Base-by-base conservation (phyloP, 1,284 basidiomycete genomes). In the Naganishia sp. region DNA sequence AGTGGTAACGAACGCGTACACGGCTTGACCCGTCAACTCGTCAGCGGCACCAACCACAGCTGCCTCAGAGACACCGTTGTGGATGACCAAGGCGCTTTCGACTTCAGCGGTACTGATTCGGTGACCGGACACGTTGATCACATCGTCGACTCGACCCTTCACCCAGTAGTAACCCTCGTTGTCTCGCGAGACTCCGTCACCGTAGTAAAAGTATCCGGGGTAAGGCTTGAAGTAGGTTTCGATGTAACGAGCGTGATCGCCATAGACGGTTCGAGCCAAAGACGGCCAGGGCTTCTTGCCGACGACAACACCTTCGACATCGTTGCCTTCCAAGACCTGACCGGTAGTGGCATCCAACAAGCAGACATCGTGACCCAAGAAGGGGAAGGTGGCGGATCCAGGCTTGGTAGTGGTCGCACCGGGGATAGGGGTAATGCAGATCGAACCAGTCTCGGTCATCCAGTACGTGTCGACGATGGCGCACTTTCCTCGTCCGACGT, bases 121-220 rank as follows among this genome's bases (percentile, higher is more conserved):
- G 80, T 99, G 95, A 3, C 95, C 96, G 45, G 95, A 96, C 42
- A 95, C 92, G 80, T 79, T 79, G 77, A 79, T 79, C 48, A 79
- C 78, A 65, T 79, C 93, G 80, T 99, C 95, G 50, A 99, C 88
- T 74, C 95, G 89, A 61, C 95, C 95, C 81, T 94, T 94, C 82
- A 99, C 98, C 93, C 93, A 96, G 77, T 93, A 90, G 82, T 99
- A 99, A 6, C 95, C 95, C 74, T 99, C 89, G 74, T 90, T 87
- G 78, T 99, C 96, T 54, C 94, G 86, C 28, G 89, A 90, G 23
- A 94, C 95, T 67, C 94, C 94, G 75, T 99, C 96, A 44, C 96
- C 95, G 23, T 94, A 99, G 82, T 92, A 98, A 33, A 65, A 68
- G 66, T 65, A 63, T 25, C 60, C 70, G 44, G 74, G 65, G 64